phyloP scores from a whole-genome alignment of 495 filamentous ascomycete species.

The Penicillium roqueforti region DNA sequence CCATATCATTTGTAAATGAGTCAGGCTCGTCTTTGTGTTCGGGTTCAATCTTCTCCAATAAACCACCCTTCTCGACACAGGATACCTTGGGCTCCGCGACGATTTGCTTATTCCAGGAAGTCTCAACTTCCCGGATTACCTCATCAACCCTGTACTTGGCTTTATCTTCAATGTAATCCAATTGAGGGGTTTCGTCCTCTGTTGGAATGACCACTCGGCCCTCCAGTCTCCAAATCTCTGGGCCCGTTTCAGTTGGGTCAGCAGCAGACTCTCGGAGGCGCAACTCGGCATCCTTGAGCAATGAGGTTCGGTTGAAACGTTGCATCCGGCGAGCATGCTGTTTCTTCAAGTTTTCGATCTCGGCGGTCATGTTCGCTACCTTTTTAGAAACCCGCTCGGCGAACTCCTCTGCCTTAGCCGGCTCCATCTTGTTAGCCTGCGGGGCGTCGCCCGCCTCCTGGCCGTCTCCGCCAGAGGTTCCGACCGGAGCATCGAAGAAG shows the following conservation, averaged over 20 bases:
- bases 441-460: constrained; percentile 42
- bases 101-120: constrained; percentile 51
- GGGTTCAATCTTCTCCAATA: constrained; percentile 56
- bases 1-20: constrained; percentile 53
- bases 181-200: constrained; percentile 43
- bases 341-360: constrained; percentile 77
- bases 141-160: constrained; percentile 56
- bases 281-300: constrained; percentile 60
- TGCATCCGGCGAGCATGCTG: constrained; percentile 71
- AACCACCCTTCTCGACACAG: constrained; percentile 67
- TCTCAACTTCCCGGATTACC: constrained; percentile 55
- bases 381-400: constrained; percentile 64
- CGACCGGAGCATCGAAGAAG: constrained; percentile 61
- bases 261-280: constrained; percentile 50
- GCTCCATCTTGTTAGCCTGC: constrained; percentile 58
- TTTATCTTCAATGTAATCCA: constrained; percentile 38
- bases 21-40: constrained; percentile 33
- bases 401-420: constrained; percentile 70
- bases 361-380: constrained; percentile 61
- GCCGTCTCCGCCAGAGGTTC: constrained; percentile 27
- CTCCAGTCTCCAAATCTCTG: constrained; percentile 63
- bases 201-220: constrained; percentile 45
- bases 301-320: constrained; percentile 62
- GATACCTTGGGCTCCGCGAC: constrained; percentile 57
- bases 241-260: constrained; percentile 48